phyloP scores from a whole-genome alignment of 495 filamentous ascomycete species.

The Aspergillus leporis region DNA sequence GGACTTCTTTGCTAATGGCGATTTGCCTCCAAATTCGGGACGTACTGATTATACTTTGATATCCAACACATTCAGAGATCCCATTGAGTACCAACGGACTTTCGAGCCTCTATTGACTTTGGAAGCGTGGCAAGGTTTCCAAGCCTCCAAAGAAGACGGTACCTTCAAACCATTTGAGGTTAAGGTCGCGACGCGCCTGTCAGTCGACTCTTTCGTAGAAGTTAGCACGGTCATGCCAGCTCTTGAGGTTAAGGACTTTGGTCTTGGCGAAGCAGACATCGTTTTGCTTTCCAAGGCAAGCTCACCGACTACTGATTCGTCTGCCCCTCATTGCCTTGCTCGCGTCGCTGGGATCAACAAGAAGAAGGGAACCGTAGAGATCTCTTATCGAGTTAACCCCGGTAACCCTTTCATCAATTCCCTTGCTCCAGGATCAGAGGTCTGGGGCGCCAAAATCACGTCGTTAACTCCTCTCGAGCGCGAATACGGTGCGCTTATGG shows the following conservation, averaged over 20 bases:
- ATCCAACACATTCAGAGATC: slow-evolving; percentile 70
- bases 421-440: slow-evolving; percentile 58
- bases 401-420: slow-evolving; percentile 54
- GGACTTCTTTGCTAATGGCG: slow-evolving; percentile 87
- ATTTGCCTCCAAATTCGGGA: slow-evolving; percentile 72
- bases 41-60: slow-evolving; percentile 72
- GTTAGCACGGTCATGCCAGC: slow-evolving; percentile 78
- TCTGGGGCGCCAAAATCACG: slow-evolving; percentile 75
- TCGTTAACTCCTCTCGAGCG: slow-evolving; percentile 91
- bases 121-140: slow-evolving; percentile 94
- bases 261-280: slow-evolving; percentile 82
- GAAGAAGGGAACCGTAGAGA: slow-evolving; percentile 76
- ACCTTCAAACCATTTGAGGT: slow-evolving; percentile 76
- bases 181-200: slow-evolving; percentile 80
- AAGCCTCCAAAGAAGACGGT: slow-evolving; percentile 84
- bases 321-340: slow-evolving; percentile 78
- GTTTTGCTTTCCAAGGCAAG: slow-evolving; percentile 74
- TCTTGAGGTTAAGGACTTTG: slow-evolving; percentile 65
- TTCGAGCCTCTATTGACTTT: slow-evolving; percentile 90
- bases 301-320: slow-evolving; percentile 60
- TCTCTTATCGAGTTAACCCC: slow-evolving; percentile 80
- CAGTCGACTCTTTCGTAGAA: slow-evolving; percentile 90
- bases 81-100: slow-evolving; percentile 77
- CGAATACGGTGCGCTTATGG: slow-evolving; percentile 88
- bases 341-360: slow-evolving; percentile 75